Percentiles rank a stretch among this genome's conserved stretches.
phyloP scores from a whole-genome alignment of 1,284 basidiomycete genomes.

The Pseudozyma pruni region DNA sequence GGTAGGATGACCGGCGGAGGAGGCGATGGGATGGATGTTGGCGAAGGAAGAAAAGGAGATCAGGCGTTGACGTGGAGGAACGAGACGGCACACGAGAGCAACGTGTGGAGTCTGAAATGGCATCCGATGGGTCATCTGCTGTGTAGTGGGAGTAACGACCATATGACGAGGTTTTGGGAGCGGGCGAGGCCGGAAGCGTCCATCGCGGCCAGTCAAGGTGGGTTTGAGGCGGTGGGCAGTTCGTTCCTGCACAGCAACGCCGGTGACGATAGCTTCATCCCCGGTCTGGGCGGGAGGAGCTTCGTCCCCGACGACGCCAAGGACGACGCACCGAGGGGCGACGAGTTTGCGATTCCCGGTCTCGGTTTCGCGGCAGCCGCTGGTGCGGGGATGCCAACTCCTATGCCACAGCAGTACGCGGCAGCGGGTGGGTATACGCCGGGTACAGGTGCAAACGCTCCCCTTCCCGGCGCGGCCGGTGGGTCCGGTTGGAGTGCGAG shows the following conservation, averaged over 20 bases:
- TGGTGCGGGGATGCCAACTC: neutral
- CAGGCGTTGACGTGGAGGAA: constrained; percentile 79
- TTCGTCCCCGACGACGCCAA: constrained; percentile 13
- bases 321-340: neutral
- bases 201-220: neutral
- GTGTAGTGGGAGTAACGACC: constrained; percentile 91
- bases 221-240: neutral
- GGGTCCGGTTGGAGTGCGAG: constrained; percentile 16
- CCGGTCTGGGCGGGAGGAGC: constrained; percentile 19
- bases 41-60: constrained; percentile 18
- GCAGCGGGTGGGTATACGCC: constrained; percentile 15
- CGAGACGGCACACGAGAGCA: constrained; percentile 93
- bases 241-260: constrained; percentile 6
- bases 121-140: constrained; percentile 96
- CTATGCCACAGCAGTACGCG: neutral
- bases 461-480: constrained; percentile 3
- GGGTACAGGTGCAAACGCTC: constrained; percentile 28
- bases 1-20: constrained; percentile 26
- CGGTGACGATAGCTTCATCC: constrained; percentile 37
- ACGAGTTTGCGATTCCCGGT: constrained; percentile 32
- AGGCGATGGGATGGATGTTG: constrained; percentile 34
- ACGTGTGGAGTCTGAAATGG: constrained; percentile 93
- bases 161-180: constrained; percentile 97
- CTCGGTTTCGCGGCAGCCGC: constrained; percentile 17
- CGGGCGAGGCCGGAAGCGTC: constrained; percentile 78